A percentile compares a stretch with the other conserved stretches of the same genome.
Evolutionary conservation across 2,329 filamentous ascomycete species (phyloP).

Genomic region (Penicillium hordei): DNA sequence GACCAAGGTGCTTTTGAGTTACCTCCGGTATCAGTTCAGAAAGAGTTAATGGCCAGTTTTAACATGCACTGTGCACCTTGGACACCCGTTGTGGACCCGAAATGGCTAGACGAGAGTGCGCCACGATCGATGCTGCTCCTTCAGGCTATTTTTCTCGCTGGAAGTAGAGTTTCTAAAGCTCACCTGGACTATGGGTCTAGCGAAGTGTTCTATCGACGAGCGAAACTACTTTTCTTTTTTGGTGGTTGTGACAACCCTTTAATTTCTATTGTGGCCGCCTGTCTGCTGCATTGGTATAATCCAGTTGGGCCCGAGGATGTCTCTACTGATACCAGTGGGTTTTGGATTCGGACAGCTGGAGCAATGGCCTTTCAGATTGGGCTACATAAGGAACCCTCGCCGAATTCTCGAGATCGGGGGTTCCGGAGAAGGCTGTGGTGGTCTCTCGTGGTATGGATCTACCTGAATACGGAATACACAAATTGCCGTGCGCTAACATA

Average conservation of each 20-base stretch:
- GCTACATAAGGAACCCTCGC: constrained; percentile 42
- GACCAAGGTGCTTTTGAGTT: constrained; percentile 28
- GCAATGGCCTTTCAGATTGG: constrained; percentile 46
- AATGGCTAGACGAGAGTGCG: constrained; percentile 38
- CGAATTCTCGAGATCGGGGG: constrained; percentile 34
- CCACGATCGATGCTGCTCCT: constrained; percentile 29
- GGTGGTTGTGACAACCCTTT: constrained; percentile 39
- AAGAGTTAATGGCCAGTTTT: constrained; percentile 42
- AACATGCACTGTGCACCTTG: constrained; percentile 44
- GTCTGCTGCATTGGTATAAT: constrained; percentile 47
- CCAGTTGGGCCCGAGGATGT: constrained; percentile 44
- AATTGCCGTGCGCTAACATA: neutral
- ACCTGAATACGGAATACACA: neutral
- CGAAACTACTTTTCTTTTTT: constrained; percentile 37
- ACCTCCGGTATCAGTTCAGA: constrained; percentile 31
- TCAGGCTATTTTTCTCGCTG: constrained; percentile 44
- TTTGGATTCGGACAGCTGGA: constrained; percentile 45
- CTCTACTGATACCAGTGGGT: constrained; percentile 44
- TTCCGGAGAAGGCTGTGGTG: constrained; percentile 48
- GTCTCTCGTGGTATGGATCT: constrained; percentile 42
- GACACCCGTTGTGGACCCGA: constrained; percentile 45
- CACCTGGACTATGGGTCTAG: constrained; percentile 33
- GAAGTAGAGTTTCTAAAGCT: constrained; percentile 39
- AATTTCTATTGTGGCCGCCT: constrained; percentile 41
- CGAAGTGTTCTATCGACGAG: constrained; percentile 34